phyloP scores from a whole-genome alignment of 352 stramenopile genomes.

The Phytophthora capsici region DNA sequence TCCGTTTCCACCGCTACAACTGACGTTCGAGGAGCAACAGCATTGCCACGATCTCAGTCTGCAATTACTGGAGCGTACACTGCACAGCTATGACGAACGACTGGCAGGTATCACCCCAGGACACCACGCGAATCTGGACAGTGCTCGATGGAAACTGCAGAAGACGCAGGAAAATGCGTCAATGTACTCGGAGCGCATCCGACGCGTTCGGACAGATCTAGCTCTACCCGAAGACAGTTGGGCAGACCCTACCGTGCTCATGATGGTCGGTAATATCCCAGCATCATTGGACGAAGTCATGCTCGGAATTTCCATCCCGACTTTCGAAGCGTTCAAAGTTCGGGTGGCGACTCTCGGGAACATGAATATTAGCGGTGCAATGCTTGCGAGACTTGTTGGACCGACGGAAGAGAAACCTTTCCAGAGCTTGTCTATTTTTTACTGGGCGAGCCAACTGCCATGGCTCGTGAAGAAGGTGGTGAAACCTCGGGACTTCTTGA shows the following conservation, averaged over 20 bases:
- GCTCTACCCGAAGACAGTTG: slow-evolving; percentile 40
- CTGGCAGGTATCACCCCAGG: slow-evolving; percentile 23
- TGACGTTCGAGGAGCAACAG: slow-evolving; percentile 40
- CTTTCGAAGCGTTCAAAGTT: slow-evolving; percentile 50
- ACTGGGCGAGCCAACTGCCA: slow-evolving; percentile 43
- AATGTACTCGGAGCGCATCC: slow-evolving; percentile 42
- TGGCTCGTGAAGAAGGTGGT: slow-evolving; percentile 52
- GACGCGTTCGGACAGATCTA: slow-evolving; percentile 29
- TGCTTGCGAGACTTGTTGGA: slow-evolving; percentile 60
- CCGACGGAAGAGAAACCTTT: slow-evolving; percentile 49
- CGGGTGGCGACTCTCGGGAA: slow-evolving; percentile 35
- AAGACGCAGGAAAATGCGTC: slow-evolving; percentile 42
- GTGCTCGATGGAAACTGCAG: slow-evolving; percentile 43
- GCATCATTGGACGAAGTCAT: slow-evolving; percentile 66
- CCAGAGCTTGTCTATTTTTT: slow-evolving; percentile 56
- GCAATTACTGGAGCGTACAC: slow-evolving; percentile 42
- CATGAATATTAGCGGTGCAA: slow-evolving; percentile 40
- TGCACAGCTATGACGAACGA: slow-evolving; percentile 47
- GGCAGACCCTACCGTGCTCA: slow-evolving; percentile 38
- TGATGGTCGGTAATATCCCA: slow-evolving; percentile 52
- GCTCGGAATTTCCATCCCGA: slow-evolving; percentile 50
- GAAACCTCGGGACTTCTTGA: slow-evolving; percentile 48
- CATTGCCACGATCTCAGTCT: slow-evolving; percentile 42
- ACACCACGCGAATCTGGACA: slow-evolving; percentile 40
- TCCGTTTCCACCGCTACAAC: slow-evolving; percentile 36